Percentiles rank a stretch among this genome's conserved stretches.
phyloP scores from a whole-genome alignment of 345 rosid genomes.

The Litchi chinensis region DNA sequence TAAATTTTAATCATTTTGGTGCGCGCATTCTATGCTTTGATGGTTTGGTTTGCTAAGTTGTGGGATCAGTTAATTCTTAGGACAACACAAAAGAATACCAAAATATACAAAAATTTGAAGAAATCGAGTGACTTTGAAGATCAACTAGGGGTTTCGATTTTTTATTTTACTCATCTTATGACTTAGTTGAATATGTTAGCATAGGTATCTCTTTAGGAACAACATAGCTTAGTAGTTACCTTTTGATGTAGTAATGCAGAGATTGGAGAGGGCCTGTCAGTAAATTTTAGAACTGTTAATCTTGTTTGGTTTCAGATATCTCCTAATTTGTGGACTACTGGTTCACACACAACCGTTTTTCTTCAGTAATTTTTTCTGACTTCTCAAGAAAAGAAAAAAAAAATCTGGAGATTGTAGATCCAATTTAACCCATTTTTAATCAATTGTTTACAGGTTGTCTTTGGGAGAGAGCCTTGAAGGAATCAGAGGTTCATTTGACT shows the following conservation, averaged over 20 bases:
- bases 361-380: no score
- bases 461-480: constrained; percentile 60
- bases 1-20: not conserved
- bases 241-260: not conserved
- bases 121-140: not conserved
- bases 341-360: no score
- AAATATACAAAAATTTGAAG: not conserved
- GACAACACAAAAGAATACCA: not conserved
- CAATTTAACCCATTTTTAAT: not conserved
- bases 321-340: no score
- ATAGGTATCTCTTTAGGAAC: not conserved
- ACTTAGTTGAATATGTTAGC: no score
- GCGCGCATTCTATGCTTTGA: not conserved
- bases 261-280: not conserved
- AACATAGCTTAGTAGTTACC: not conserved
- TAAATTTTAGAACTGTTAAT: no score
- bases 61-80: not conserved
- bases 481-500: constrained; percentile 52
- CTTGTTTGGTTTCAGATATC: not conserved
- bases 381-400: no score
- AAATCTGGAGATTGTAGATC: not conserved
- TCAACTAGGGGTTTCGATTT: not conserved
- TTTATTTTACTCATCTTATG: no score
- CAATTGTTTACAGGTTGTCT: constrained; percentile 42
- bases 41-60: not conserved